Evolutionary conservation across 2,329 filamentous ascomycete genomes (phyloP), one percentile per base, ranked within the genome.

Genomic region (Fusarium liriodendri): DNA sequence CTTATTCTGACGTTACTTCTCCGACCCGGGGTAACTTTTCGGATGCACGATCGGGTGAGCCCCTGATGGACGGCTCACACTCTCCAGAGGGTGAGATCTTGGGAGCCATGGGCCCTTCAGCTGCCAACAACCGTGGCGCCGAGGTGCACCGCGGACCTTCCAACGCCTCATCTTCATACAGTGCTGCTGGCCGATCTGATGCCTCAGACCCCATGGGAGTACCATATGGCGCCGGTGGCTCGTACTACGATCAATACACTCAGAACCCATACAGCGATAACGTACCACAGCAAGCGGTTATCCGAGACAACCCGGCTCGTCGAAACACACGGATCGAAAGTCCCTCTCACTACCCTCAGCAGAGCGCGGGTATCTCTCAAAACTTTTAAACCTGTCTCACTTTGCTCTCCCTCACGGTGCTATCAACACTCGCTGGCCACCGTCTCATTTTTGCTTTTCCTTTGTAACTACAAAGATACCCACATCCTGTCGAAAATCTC

Each of bases 101-200:
- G 40, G 95, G 93, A 61, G 94, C 92, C 47, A 92, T 98, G 84
- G 95, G 94, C 4, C 93, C 94, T 14, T 87, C 90, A 16, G 88
- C 92, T 29, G 87, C 89, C 65, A 89, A 90, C 70, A 92, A 93
- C 82, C 88, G 90, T 62, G 87, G 85, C 58, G 86, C 84, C 29
- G 94, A 94, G 75, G 93, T 98, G 38, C 94, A 93, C 75, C 93
- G 97, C 63, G 97, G 97, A 1, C 92, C 95, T 2, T 98, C 96
- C 7, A 98, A 98, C 79, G 97, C 97, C 7, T 99, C 97, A 0
- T 98, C 97, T 0, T 95, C 94, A 2, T 99, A 98, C 85, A 98
- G 95, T 73, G 93, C 92, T 14, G 93, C 91, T 9, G 92, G 91
- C 52, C 90, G 90, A 69, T 98, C 96, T 0, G 91, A 93, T 66